Conservation (phyloP, 2,329 filamentous ascomycete genomes). For the Biscogniauxia marginata region DNA sequence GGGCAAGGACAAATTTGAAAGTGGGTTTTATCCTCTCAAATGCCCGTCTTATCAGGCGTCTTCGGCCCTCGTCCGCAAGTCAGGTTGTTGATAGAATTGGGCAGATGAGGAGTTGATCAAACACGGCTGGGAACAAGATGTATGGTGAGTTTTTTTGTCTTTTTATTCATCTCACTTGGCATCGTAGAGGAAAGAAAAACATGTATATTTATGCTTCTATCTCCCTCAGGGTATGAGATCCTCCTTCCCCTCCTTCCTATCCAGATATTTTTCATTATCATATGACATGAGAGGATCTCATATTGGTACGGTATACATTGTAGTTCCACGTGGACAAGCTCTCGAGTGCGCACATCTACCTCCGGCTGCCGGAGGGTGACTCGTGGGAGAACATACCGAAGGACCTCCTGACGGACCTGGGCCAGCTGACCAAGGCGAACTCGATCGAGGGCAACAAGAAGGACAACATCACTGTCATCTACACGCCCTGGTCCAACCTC, state of each 20-base stretch:
- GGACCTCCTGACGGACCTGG: slow-evolving; percentile 78
- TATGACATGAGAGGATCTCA: neutral
- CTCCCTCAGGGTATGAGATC: slow-evolving; percentile 27
- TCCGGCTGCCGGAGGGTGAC: slow-evolving; percentile 75
- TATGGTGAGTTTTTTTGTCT: slow-evolving; percentile 65
- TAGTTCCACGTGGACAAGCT: slow-evolving; percentile 98
- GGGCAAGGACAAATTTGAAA: slow-evolving; percentile 98
- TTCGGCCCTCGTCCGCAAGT: slow-evolving; percentile 8
- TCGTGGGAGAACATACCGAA: slow-evolving; percentile 80
- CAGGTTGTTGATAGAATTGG: slow-evolving; percentile 10
- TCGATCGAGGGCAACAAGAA: slow-evolving; percentile 99
- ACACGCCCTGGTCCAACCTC: slow-evolving; percentile 96
- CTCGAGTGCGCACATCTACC: slow-evolving; percentile 93
- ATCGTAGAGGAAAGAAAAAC: neutral
- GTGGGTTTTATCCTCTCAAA: slow-evolving; percentile 52
- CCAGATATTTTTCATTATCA: neutral
- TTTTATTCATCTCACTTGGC: neutral
- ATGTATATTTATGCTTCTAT: slow-evolving; percentile 7
- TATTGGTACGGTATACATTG: neutral
- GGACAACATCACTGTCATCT: slow-evolving; percentile 94
- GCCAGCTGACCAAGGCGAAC: slow-evolving; percentile 98
- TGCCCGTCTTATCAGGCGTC: neutral
- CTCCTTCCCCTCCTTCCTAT: slow-evolving; percentile 1
- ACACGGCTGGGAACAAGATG: slow-evolving; percentile 89
- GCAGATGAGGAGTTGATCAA: slow-evolving; percentile 95